A percentile compares a stretch with the other conserved stretches of the same genome.
These are phyloP conservation scores for Volutella citrinella DNA, from an alignment of 2,329 filamentous ascomycete species.

Conservation along the genomic window DNA sequence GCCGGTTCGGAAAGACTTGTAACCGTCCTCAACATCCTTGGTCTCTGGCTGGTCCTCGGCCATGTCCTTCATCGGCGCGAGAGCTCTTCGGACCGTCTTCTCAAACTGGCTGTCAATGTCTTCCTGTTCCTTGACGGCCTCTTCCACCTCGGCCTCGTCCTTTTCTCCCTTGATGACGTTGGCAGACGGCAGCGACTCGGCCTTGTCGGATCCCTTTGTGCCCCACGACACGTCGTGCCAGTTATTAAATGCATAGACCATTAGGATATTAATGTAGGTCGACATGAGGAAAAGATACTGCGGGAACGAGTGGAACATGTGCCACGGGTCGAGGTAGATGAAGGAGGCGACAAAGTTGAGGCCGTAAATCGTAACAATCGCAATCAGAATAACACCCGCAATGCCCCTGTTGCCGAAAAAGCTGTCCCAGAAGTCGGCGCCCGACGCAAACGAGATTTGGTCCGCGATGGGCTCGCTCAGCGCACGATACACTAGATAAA, in stretches of 20 bases:
- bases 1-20: conserved; percentile 94
- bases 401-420: conserved; percentile 71
- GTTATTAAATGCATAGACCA: conserved; percentile 95
- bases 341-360: conserved; percentile 92
- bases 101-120: conserved; percentile 95
- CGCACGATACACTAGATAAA: conserved; percentile 77
- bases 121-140: conserved; percentile 87
- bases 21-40: conserved; percentile 86
- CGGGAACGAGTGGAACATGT: conserved; percentile 95
- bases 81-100: conserved; percentile 82
- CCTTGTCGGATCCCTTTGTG: conserved; percentile 93
- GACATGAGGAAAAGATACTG: conserved; percentile 85
- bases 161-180: conserved; percentile 77
- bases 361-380: conserved; percentile 83
- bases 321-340: conserved; percentile 92
- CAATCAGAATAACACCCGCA: conserved; percentile 83
- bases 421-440: conserved; percentile 64
- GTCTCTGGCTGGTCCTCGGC: conserved; percentile 64
- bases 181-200: conserved; percentile 85
- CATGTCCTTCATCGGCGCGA: conserved; percentile 67
- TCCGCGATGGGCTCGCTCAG: conserved; percentile 53
- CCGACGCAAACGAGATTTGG: conserved; percentile 58
- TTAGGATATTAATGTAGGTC: conserved; percentile 93
- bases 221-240: conserved; percentile 98
- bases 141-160: conserved; percentile 82